A percentile compares a stretch with the other conserved stretches of the same genome.
These are phyloP conservation scores for Malus hybrid DNA, from an alignment of 331 rosid species.

Conservation along the genomic window DNA sequence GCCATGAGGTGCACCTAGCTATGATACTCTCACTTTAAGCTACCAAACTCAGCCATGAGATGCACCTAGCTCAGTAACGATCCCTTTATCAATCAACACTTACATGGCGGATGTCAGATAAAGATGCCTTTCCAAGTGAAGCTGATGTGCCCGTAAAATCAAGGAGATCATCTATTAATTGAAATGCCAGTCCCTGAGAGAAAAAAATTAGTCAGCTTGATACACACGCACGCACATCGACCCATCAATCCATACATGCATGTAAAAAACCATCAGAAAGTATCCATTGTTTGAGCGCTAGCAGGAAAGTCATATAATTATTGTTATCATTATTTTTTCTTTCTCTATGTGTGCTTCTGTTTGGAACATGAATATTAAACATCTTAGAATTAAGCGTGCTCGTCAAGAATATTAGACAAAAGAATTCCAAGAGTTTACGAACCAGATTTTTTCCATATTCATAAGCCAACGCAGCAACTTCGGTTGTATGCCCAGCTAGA, in stretches of 20 bases:
- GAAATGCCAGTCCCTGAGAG: conserved; percentile 89
- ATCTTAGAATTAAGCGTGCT: conserved; percentile 6
- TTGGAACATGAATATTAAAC: neutral
- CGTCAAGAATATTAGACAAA: neutral
- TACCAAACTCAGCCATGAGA: neutral
- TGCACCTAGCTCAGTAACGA: neutral
- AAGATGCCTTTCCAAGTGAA: conserved; percentile 96
- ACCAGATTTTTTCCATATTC: conserved; percentile 97
- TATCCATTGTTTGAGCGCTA: neutral
- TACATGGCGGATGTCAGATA: conserved; percentile 86
- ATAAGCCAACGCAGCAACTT: conserved; percentile 76
- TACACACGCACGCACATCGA: neutral
- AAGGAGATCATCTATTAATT: conserved; percentile 85
- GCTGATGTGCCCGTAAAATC: conserved; percentile 92
- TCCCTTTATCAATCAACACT: conserved; percentile 18
- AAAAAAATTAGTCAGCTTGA: neutral
- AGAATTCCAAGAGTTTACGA: conserved; percentile 30
- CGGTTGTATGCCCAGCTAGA: conserved; percentile 90
- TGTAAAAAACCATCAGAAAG: neutral
- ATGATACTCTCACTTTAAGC: too few species aligned
- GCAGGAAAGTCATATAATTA: neutral
- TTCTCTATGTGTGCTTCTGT: neutral
- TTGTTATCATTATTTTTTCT: neutral
- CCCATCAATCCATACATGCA: neutral
- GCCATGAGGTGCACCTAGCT: too few species aligned